Evolutionary conservation across 495 filamentous ascomycete species (phyloP), one percentile per base, ranked within the genome.

Genomic region (Penicillium canariense): DNA sequence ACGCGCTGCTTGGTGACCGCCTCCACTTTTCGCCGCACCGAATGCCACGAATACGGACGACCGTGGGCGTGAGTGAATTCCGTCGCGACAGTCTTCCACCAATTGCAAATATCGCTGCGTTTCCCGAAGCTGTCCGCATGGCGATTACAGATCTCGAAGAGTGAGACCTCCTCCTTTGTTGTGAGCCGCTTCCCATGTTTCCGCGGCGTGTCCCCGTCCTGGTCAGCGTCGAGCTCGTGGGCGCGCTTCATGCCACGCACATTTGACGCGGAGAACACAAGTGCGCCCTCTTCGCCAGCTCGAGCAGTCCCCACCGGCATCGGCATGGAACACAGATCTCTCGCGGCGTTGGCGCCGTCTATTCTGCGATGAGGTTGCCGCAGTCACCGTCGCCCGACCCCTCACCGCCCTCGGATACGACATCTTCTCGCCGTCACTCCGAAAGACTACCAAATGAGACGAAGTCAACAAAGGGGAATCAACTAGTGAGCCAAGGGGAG

Each of bases 41-140:
- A 76, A 18, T 77, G 73, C 75, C 75, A 77, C 14, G 69, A 73
- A 56, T 77, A 77, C 9, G 72, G 70, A 34, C 73, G 68, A 20
- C 72, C 73, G 40, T 74, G 68, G 17, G 67, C 63, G 23, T 54
- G 59, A 6, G 68, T 72, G 51, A 77, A 77, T 42, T 76, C 73
- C 23, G 57, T 56, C 11, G 75, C 69, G 15, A 77, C 61, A 5
- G 61, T 71, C 54, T 67, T 70, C 75, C 75, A 77, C 75, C 75
- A 77, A 34, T 76, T 73, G 54, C 75, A 77, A 4, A 77, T 67
- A 31, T 74, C 76, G 50, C 72, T 77, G 58, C 75, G 75, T 34
- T 68, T 70, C 3, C 75, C 75, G 45, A 77, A 77, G 2, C 62
- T 68, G 15, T 44, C 52, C 9, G 69, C 68, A 49, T 75, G 63